Conservation (phyloP, 2,329 filamentous ascomycete species). For the Talaromyces islandicus region DNA sequence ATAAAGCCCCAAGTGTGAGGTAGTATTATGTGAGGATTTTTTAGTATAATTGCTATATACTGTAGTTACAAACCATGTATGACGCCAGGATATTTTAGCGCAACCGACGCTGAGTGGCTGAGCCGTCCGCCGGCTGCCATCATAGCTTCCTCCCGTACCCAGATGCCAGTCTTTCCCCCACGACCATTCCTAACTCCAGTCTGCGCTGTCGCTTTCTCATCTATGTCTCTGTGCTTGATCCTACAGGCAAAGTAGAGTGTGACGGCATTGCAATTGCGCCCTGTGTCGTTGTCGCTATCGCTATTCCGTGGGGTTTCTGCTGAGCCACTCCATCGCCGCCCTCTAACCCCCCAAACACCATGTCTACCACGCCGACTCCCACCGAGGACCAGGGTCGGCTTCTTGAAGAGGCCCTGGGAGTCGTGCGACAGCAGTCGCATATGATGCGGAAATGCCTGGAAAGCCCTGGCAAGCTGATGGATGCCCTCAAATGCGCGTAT, state of each 20-base stretch:
- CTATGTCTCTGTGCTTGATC: background rate
- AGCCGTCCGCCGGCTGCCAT: conserved; percentile 1
- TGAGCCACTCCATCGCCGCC: background rate
- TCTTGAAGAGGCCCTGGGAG: conserved; percentile 92
- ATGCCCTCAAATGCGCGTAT: conserved; percentile 98
- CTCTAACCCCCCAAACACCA: conserved; percentile 19
- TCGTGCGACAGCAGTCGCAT: conserved; percentile 93
- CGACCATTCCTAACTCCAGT: background rate
- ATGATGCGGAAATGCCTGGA: conserved; percentile 98
- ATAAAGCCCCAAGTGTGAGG: background rate
- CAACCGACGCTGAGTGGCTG: conserved; percentile 9
- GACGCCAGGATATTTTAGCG: conserved; percentile 4
- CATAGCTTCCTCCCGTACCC: conserved; percentile 7
- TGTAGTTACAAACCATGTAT: background rate
- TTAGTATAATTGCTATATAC: background rate
- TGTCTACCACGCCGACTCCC: conserved; percentile 52
- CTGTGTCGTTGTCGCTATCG: background rate
- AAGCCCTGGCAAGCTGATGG: conserved; percentile 97
- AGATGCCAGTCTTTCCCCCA: background rate
- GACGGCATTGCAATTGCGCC: background rate
- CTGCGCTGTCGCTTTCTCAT: background rate
- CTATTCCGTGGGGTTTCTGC: background rate
- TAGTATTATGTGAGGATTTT: too few species aligned
- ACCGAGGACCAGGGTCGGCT: conserved; percentile 81
- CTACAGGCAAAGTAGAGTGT: background rate